Base-by-base conservation (phyloP, 345 rosid genomes). In the Rubroshorea leprosula region DNA sequence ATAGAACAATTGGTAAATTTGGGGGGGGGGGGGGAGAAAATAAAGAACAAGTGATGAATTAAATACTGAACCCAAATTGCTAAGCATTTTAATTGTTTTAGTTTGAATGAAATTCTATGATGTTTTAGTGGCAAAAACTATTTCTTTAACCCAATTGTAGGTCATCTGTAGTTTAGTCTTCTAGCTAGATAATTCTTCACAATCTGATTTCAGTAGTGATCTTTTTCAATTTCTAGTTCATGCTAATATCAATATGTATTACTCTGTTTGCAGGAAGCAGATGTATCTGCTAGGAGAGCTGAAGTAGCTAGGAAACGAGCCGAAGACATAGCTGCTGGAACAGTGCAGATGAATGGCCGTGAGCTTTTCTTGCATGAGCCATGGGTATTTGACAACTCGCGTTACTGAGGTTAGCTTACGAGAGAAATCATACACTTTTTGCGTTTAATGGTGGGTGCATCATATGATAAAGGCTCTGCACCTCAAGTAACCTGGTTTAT, bases 311-410 rank as follows among this genome's bases (percentile, higher is more conserved):
- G 87, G 77, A 87, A 83, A 72, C 96, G 94, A 9, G 73, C 80
- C 5, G 76, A 91, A 63, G 96, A 80, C 63, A 85, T 91, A 66
- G 94, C 88, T 12, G 69, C 91, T 9, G 89, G 91, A 29, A 79
- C 76, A 13, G 83, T 79, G 53, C 87, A 58, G 51, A 87, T 83
- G 97, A 90, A 83, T 31, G 97, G 97, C 15, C 80, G 94, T 13
- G 97, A 90, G 80, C 87, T 90, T 64, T 90, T 87, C 80, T 50
- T 73, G 68, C 91, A 77, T 31, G 83, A 87, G 64, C 97, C 97
- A 1, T 76, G 80, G 85, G 87, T 82, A 41, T 90, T 90, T 48
- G 97, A 90, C 59, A 85, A 90, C 67, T 50, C 70, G 43, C 76
- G 13, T 0, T 89, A 78, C 55, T 87, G 71, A 80, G 77, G 68